A percentile compares a stretch with the other conserved stretches of the same genome.
Conservation (phyloP, 225 moss, liverwort and hornwort genomes). For the Rhytidiadelphus loreus region DNA sequence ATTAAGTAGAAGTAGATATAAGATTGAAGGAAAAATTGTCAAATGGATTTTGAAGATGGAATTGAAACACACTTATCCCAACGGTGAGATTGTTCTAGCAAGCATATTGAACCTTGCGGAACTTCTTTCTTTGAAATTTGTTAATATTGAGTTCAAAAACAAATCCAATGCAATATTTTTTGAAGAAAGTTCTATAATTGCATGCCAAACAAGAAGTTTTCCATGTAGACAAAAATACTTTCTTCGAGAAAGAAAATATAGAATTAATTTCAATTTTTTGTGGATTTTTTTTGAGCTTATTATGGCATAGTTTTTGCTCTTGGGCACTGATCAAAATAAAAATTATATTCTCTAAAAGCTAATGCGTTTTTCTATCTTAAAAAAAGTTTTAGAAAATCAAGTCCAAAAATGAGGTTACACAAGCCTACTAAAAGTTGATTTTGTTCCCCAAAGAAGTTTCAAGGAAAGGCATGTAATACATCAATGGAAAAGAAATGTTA, state of each 20-base stretch:
- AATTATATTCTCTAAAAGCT: background rate
- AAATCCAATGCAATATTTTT: background rate
- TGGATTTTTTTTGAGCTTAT: background rate
- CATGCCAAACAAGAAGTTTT: rapidly evolving
- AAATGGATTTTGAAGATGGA: too few relatives aligned
- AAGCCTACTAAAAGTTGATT: background rate
- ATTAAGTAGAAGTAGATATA: too few relatives aligned
- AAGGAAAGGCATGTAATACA: background rate
- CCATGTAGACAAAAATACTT: too few relatives aligned
- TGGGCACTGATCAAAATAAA: background rate
- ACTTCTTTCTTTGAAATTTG: too few relatives aligned
- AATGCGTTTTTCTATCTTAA: background rate
- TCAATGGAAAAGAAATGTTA: background rate
- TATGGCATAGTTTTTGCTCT: background rate
- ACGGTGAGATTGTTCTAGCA: too few relatives aligned
- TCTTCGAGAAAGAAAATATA: too few relatives aligned
- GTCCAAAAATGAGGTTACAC: background rate
- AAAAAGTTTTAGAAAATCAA: background rate
- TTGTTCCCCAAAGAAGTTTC: rapidly evolving
- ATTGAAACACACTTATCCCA: too few relatives aligned
- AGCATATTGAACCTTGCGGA: too few relatives aligned
- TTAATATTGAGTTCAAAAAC: too few relatives aligned
- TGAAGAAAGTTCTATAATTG: background rate
- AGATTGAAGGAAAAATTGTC: too few relatives aligned
- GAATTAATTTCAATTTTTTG: too few relatives aligned